phyloP scores from a whole-genome alignment of 352 stramenopile genomes.

The Phytophthora citrophthora region DNA sequence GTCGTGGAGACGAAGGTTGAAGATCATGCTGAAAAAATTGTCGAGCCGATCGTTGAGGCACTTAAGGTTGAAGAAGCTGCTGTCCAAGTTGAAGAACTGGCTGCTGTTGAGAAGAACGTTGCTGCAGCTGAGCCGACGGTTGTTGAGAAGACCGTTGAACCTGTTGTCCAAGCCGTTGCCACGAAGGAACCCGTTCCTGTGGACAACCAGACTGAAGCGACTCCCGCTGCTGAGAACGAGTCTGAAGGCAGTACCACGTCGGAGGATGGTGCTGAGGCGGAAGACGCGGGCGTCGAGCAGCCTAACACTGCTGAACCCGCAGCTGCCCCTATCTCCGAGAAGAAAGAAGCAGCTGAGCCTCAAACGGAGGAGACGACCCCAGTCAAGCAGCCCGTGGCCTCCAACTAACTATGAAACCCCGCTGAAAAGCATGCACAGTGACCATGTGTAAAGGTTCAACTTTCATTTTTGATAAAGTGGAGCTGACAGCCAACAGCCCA shows the following conservation, averaged over 20 bases:
- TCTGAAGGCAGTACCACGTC: slow-evolving; percentile 37
- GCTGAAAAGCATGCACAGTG: slow-evolving; percentile 16
- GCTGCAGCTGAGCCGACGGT: slow-evolving; percentile 12
- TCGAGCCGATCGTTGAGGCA: slow-evolving; percentile 7
- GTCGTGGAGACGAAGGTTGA: background rate
- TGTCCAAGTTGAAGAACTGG: slow-evolving; percentile 3
- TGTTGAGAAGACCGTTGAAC: slow-evolving; percentile 3
- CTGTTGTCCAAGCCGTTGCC: slow-evolving; percentile 3
- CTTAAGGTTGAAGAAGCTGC: slow-evolving; percentile 11
- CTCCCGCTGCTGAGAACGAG: slow-evolving; percentile 17
- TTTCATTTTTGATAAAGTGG: slow-evolving; percentile 28
- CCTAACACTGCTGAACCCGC: slow-evolving; percentile 20
- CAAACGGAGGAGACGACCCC: slow-evolving; percentile 16
- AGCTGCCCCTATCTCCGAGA: slow-evolving; percentile 19
- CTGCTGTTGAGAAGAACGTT: slow-evolving; percentile 11
- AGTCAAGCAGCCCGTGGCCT: slow-evolving; percentile 17
- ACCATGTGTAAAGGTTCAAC: slow-evolving; percentile 11
- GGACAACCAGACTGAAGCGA: slow-evolving; percentile 19
- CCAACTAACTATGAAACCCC: slow-evolving; percentile 38
- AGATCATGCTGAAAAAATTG: background rate
- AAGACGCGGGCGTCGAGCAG: slow-evolving; percentile 28
- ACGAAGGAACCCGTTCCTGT: slow-evolving; percentile 4
- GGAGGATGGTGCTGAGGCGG: slow-evolving; percentile 27
- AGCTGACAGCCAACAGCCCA: slow-evolving; percentile 5
- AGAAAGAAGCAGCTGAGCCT: slow-evolving; percentile 22